Base-by-base conservation (phyloP, 192 early-diverging fungal genomes). In the Coemansia sp. region DNA sequence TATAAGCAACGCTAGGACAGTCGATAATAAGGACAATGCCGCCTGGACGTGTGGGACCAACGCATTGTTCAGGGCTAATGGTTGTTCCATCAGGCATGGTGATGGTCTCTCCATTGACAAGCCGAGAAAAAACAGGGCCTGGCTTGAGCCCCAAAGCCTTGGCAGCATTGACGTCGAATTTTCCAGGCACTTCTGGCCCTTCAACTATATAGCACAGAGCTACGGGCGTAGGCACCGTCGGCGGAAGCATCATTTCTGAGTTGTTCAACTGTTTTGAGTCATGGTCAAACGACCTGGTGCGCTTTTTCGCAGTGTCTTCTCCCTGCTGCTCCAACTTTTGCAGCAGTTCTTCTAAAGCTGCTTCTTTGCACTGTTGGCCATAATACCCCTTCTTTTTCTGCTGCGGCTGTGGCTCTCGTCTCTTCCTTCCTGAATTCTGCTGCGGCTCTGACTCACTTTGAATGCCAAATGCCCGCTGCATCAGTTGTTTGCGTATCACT, bases 91-190 rank as follows among this genome's bases (percentile, higher is more conserved):
- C 80, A 0, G 78, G 55, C 2, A 81, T 55, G 2, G 63, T 65
- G 2, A 90, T 82, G 26, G 79, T 70, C 38, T 83, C 77, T 13
- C 91, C 93, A 6, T 57, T 63, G 2, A 79, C 78, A 23, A 93
- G 79, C 20, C 81, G 52, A 0, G 86, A 67, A 65, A 80, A 88
- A 6, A 72, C 53, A 6, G 68, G 83, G 0, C 92, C 92, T 0
- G 84, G 81, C 43, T 76, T 75, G 0, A 94, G 71, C 2, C 88
- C 90, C 2, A 94, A 79, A 19, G 63, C 78, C 18, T 65, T 33
- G 9, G 92, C 93, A 0, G 81, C 82, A 26, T 81, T 30, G 9
- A 82, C 70, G 51, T 90, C 78, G 64, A 97, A 94, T 59, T 93
- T 94, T 19, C 93, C 91, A 0, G 81, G 84, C 20, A 87, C 80